A percentile compares a stretch with the other conserved stretches of the same genome.
phyloP scores from a whole-genome alignment of 805 yeast species.

The Jamesozyma spencerorum region DNA sequence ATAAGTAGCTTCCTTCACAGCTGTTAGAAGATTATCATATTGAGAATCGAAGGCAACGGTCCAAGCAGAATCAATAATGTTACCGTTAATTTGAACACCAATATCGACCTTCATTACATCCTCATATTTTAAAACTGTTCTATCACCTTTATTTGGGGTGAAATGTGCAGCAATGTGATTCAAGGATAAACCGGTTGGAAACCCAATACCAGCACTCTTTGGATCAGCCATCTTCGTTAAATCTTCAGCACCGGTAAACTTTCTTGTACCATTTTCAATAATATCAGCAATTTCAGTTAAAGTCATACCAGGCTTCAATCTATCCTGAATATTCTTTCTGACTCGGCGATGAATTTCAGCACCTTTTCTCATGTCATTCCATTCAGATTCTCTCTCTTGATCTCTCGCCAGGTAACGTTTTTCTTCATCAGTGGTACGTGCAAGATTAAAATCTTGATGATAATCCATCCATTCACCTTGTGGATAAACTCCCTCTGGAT shows the following conservation, averaged over 20 bases:
- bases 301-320: slow-evolving; percentile 83
- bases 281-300: slow-evolving; percentile 84
- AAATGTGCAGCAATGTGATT: slow-evolving; percentile 96
- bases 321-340: slow-evolving; percentile 64
- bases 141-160: slow-evolving; percentile 94
- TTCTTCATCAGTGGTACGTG: slow-evolving; percentile 81
- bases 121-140: slow-evolving; percentile 64
- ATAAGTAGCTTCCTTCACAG: slow-evolving; percentile 88
- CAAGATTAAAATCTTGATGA: slow-evolving; percentile 48
- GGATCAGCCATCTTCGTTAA: slow-evolving; percentile 36
- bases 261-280: slow-evolving; percentile 77
- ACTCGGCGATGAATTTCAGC: slow-evolving; percentile 94
- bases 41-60: slow-evolving; percentile 80
- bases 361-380: slow-evolving; percentile 89
- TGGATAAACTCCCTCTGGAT: slow-evolving; percentile 67
- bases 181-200: slow-evolving; percentile 94
- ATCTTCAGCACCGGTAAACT: slow-evolving; percentile 55
- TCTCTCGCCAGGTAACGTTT: slow-evolving; percentile 62
- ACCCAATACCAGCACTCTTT: slow-evolving; percentile 76
- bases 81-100: slow-evolving; percentile 94
- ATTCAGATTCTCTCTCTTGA: slow-evolving; percentile 41
- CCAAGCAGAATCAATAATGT: slow-evolving; percentile 90
- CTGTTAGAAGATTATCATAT: slow-evolving; percentile 70
- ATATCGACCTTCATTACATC: slow-evolving; percentile 96
- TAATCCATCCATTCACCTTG: slow-evolving; percentile 85